Evolutionary conservation across 2,329 filamentous ascomycete genomes (phyloP), one percentile per base, ranked within the genome.

Genomic region (Davidsoniella eucalypti): DNA sequence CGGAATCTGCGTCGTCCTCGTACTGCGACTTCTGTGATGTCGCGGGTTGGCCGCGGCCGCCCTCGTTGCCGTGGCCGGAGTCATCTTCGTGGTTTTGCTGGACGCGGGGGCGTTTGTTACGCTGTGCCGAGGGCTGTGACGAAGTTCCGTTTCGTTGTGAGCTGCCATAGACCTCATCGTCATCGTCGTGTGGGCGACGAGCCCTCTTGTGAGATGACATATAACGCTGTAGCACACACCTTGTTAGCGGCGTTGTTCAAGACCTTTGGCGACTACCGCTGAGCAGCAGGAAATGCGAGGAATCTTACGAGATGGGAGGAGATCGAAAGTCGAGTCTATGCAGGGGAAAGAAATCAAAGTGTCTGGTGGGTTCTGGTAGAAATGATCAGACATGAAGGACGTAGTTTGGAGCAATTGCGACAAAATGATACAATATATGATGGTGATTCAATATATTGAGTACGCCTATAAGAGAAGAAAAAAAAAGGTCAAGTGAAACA

Each of bases 1-100:
- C 60, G 9, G 65, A 64, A 39, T 59, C 57, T 47, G 54, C 47
- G n/a, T 50, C 44, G 2, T 40, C 43, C 2, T 36, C 43, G 26
- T 44, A 8, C 16, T 43, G 39, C 12, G 39, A 16, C 3, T 10
- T 17, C 25, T 43, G 26, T 10, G 21, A 40, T 21, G 6, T 14
- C 14, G 16, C 23, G 38, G 10, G 25, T 40, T 33, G 8, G 6
- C 12, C 12, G 9, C 29, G 8, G 12, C 6, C 9, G 8, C 12
- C 8, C 3, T 40, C 14, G 14, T 29, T 21, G 7, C 18, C 7
- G 41, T 23, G 5, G n/a, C 36, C 14, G 12, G n/a, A 17, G 36
- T 47, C 12, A 6, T 23, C 21, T 5, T 23, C 5, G 21, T 23
- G 21, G 4, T 5, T 23, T 23, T 23, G 3, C 5, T 39, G 21